Evolutionary conservation across 345 rosid species (phyloP).

Genomic region (Mercurialis annua): DNA sequence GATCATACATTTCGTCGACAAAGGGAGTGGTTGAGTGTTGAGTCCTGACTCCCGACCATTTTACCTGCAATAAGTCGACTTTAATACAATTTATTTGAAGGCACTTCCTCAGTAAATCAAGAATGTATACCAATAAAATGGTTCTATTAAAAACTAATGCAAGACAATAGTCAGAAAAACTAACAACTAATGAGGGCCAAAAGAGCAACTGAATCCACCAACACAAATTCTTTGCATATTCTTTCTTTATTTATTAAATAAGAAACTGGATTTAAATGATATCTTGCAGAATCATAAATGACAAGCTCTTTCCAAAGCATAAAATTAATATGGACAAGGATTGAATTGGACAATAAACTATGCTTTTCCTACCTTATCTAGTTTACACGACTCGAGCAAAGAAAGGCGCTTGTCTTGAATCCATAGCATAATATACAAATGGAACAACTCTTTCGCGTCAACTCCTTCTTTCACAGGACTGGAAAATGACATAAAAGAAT

Average conservation of each 20-base stretch:
- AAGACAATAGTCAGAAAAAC: not conserved
- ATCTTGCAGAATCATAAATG: not conserved
- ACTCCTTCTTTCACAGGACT: slow-evolving; percentile 95
- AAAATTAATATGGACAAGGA: not conserved
- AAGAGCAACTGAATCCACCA: slow-evolving; percentile 3
- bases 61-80: slow-evolving; percentile 57
- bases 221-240: not conserved
- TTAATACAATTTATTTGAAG: slow-evolving; percentile 9
- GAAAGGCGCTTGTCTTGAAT: slow-evolving; percentile 90
- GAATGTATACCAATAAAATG: not conserved
- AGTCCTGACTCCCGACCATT: slow-evolving; percentile 92
- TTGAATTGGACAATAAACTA: not conserved
- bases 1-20: slow-evolving; percentile 90
- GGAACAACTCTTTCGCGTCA: slow-evolving; percentile 92
- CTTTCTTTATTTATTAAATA: not conserved
- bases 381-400: slow-evolving; percentile 85
- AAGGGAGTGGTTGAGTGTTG: slow-evolving; percentile 96
- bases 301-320: not conserved
- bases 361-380: slow-evolving; percentile 63
- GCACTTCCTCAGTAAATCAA: not conserved
- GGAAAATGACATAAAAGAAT: slow-evolving; percentile 23
- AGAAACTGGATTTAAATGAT: not conserved
- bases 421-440: slow-evolving; percentile 92
- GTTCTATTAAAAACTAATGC: not conserved
- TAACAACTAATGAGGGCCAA: not conserved